A percentile compares a stretch with the other conserved stretches of the same genome.
Evolutionary conservation across 1,284 basidiomycete genomes (phyloP).

Genomic region (Salmacisia buchloeana): DNA sequence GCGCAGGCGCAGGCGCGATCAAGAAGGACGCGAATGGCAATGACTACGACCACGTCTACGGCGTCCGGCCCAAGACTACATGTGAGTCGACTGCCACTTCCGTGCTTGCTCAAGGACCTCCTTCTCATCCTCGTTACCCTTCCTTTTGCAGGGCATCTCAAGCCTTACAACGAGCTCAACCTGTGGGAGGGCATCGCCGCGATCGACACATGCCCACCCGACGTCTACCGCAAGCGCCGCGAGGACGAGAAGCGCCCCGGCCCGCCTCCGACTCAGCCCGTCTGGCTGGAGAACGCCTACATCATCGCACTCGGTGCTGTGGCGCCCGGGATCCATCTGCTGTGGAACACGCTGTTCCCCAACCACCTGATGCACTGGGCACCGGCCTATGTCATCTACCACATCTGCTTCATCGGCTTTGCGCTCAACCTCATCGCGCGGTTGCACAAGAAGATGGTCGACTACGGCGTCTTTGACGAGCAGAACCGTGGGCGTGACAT

Average conservation of each 20-base stretch:
- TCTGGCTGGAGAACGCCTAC: conserved; percentile 37
- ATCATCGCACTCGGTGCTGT: conserved; percentile 30
- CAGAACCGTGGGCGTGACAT: conserved; percentile 45
- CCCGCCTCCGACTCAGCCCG: conserved; percentile 32
- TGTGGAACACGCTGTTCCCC: conserved; percentile 32
- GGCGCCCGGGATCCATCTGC: conserved; percentile 25
- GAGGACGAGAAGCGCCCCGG: conserved; percentile 25
- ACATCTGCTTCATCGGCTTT: conserved; percentile 33
- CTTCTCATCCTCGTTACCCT: not conserved
- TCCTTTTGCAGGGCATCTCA: conserved; percentile 35
- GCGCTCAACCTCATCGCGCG: conserved; percentile 32
- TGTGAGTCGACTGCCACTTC: no score
- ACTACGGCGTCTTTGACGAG: conserved; percentile 39
- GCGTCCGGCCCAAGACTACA: conserved; percentile 38
- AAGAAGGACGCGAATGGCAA: conserved; percentile 28
- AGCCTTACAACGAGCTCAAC: conserved; percentile 28
- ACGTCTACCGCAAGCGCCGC: conserved; percentile 28
- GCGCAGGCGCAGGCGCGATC: conserved; percentile 38
- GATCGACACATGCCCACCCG: conserved; percentile 33
- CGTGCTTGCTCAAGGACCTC: not conserved
- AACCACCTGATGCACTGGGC: conserved; percentile 39
- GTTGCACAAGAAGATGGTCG: conserved; percentile 33
- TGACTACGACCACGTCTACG: conserved; percentile 41
- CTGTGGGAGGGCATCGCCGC: conserved; percentile 40
- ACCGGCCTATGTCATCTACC: conserved; percentile 38